Percentiles rank a stretch among this genome's conserved stretches.
Conservation (phyloP, 2,329 filamentous ascomycete species). For the Hymenoscyphus scutula region DNA sequence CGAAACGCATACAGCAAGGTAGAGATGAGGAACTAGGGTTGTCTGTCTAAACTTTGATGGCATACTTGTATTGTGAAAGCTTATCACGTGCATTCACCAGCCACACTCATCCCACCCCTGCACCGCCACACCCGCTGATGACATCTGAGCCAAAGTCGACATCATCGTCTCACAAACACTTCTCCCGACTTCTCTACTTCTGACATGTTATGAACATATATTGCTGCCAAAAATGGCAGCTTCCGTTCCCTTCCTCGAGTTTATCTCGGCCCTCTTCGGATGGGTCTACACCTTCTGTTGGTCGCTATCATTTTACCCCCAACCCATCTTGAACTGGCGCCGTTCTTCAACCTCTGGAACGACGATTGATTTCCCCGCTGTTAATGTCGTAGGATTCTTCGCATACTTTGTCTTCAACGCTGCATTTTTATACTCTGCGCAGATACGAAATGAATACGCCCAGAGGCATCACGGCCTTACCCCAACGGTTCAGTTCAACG, state of each 20-base stretch:
- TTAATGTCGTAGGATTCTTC: constrained; percentile 69
- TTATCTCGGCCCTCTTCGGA: constrained; percentile 61
- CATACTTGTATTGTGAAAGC: not conserved
- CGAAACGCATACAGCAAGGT: not conserved
- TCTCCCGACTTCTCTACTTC: not conserved
- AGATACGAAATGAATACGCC: constrained; percentile 80
- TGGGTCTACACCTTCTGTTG: constrained; percentile 76
- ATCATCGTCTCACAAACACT: constrained; percentile 2
- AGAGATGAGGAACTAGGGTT: not conserved
- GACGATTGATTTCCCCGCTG: constrained; percentile 80
- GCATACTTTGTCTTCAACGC: constrained; percentile 51
- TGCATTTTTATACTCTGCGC: constrained; percentile 68
- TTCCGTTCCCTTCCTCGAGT: constrained; percentile 43
- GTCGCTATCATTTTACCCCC: constrained; percentile 91
- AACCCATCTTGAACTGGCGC: constrained; percentile 75
- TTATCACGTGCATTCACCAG: not conserved
- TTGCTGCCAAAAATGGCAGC: constrained; percentile 26
- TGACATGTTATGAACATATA: constrained; percentile 14
- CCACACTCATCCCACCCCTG: not conserved
- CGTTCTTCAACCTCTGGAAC: constrained; percentile 78
- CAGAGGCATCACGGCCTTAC: constrained; percentile 70
- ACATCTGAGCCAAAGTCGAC: not conserved
- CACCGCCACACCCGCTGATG: constrained; percentile 7
- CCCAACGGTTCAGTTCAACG: constrained; percentile 86
- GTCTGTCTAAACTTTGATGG: not conserved